Conservation (phyloP, 805 yeast genomes). For the Candida dajiaensis region DNA sequence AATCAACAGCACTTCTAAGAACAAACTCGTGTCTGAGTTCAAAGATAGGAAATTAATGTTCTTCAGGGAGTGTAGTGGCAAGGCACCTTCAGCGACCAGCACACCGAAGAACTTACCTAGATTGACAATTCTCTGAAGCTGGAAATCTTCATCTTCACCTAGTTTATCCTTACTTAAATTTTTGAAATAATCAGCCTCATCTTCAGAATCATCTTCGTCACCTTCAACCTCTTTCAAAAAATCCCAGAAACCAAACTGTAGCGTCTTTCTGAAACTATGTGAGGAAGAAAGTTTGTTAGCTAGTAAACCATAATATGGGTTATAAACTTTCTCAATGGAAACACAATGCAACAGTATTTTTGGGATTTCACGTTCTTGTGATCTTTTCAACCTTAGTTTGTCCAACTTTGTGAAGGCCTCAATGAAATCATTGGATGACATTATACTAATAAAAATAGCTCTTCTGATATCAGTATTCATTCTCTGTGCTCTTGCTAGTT, state of each 20-base stretch:
- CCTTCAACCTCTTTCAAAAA: conserved; percentile 64
- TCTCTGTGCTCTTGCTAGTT: conserved; percentile 76
- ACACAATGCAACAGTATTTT: conserved; percentile 82
- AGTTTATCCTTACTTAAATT: conserved; percentile 25
- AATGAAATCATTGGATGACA: conserved; percentile 90
- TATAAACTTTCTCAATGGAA: conserved; percentile 72
- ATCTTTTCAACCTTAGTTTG: conserved; percentile 67
- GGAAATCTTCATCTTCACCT: conserved; percentile 46
- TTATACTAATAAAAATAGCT: conserved; percentile 87
- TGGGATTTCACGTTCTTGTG: conserved; percentile 85
- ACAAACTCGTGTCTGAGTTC: conserved; percentile 53
- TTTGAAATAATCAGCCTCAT: conserved; percentile 30
- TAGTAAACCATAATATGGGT: conserved; percentile 83
- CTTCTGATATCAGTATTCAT: conserved; percentile 95
- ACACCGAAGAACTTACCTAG: conserved; percentile 78
- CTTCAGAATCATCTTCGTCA: conserved; percentile 32
- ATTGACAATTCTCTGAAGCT: conserved; percentile 56
- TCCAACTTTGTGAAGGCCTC: conserved; percentile 83
- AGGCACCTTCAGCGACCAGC: conserved; percentile 64
- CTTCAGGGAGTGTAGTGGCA: conserved; percentile 69
- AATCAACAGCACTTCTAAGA: conserved; percentile 68
- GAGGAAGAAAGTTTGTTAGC: conserved; percentile 72
- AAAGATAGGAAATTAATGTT: conserved; percentile 67
- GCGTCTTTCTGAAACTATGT: conserved; percentile 71
- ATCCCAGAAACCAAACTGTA: conserved; percentile 91